Conservation (phyloP, 345 rosid species). For the Draba incana region DNA sequence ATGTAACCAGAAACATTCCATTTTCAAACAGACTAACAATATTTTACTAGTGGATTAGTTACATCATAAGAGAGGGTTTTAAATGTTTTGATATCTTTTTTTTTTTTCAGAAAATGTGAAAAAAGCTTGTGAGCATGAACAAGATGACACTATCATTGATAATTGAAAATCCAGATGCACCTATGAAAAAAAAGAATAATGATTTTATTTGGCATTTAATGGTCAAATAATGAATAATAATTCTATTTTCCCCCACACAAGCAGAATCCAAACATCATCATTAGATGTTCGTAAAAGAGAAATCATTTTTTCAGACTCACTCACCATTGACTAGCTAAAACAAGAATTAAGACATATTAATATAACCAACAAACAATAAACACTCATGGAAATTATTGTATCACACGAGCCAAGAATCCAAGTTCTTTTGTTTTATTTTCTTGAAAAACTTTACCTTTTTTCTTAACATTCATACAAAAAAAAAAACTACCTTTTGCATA, state of each 20-base stretch:
- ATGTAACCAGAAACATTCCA: neutral
- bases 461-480: too few species aligned
- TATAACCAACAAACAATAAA: conserved; percentile 1
- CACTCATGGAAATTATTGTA: conserved; percentile 24
- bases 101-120: neutral
- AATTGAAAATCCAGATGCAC: conserved; percentile 41
- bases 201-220: conserved; percentile 22
- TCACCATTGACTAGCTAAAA: conserved; percentile 32
- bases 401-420: conserved; percentile 24
- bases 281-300: conserved; percentile 34
- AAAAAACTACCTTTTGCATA: neutral
- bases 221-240: conserved; percentile 33
- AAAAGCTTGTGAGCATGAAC: conserved; percentile 30
- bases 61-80: neutral
- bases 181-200: neutral
- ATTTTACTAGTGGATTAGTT: neutral
- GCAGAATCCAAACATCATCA: conserved; percentile 42
- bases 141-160: conserved; percentile 35
- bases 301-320: conserved; percentile 29
- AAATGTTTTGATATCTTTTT: neutral
- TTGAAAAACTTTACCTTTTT: neutral
- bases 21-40: neutral
- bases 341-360: conserved; percentile 2
- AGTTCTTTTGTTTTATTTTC: neutral
- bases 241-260: conserved; percentile 32